Conservation (phyloP, 768 basidiomycete species). For the Mrakia blollopis region DNA sequence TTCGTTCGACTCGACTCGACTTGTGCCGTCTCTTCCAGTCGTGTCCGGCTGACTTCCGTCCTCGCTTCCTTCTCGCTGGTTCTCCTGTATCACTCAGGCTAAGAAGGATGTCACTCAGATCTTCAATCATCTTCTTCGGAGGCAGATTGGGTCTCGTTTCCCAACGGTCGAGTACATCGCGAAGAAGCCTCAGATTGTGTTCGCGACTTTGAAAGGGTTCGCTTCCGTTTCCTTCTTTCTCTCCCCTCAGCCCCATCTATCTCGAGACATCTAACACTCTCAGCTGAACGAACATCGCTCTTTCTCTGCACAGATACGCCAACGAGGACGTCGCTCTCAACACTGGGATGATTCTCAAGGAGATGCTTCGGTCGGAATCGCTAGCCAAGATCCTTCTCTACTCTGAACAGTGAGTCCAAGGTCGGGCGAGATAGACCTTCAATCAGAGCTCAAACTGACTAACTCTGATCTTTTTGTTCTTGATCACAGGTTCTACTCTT, state of each 20-base stretch:
- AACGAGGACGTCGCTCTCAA: constrained; percentile 95
- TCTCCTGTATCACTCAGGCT: constrained; percentile 40
- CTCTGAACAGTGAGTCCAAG: constrained; percentile 75
- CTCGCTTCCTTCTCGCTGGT: background rate
- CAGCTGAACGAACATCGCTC: background rate
- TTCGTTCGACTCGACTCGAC: constrained; percentile 40
- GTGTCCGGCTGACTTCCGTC: background rate
- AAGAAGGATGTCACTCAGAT: constrained; percentile 50
- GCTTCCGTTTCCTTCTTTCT: constrained; percentile 18
- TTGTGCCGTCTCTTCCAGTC: background rate
- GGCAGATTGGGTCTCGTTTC: constrained; percentile 87
- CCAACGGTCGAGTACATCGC: constrained; percentile 94
- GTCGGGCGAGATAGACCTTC: too few relatives aligned
- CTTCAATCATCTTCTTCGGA: constrained; percentile 50
- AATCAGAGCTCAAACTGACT: too few relatives aligned
- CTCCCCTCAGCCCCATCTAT: too few relatives aligned
- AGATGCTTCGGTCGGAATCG: constrained; percentile 91
- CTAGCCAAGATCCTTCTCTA: constrained; percentile 82
- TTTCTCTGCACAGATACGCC: constrained; percentile 57
- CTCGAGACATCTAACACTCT: too few relatives aligned
- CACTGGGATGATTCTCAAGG: constrained; percentile 94
- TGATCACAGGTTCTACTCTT: constrained; percentile 77
- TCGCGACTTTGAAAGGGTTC: constrained; percentile 70
- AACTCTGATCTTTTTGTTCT: background rate
- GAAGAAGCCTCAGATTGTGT: constrained; percentile 65